phyloP scores from a whole-genome alignment of 2,329 filamentous ascomycete genomes.

The Aspergillus bombycis region DNA sequence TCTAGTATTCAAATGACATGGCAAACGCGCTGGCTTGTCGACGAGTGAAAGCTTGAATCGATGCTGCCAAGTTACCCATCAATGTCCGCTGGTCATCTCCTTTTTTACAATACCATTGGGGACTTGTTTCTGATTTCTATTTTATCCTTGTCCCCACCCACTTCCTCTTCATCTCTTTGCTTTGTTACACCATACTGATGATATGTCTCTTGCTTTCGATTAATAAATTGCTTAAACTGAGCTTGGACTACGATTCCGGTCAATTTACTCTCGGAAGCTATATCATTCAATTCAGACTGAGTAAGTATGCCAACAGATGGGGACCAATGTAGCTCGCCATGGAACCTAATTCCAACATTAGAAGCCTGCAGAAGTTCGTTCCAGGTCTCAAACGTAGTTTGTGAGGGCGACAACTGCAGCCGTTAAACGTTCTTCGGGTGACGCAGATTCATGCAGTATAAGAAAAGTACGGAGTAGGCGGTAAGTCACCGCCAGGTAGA shows the following conservation, averaged over 20 bases:
- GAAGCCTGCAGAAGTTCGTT: not conserved
- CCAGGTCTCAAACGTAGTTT: slow-evolving; percentile 11
- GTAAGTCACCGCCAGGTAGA: slow-evolving; percentile 21
- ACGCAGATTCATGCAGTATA: slow-evolving; percentile 14
- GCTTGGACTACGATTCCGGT: not conserved
- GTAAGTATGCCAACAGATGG: not conserved
- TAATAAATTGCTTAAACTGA: not conserved
- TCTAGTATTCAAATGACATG: slow-evolving; percentile 19
- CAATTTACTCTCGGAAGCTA: not conserved
- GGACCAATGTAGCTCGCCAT: not conserved
- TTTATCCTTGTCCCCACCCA: not conserved
- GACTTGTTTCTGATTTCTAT: not conserved
- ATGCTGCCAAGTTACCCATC: slow-evolving; percentile 7
- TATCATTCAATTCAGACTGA: not conserved
- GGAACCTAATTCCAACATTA: not conserved
- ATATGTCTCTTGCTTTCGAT: not conserved
- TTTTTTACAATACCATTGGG: not conserved
- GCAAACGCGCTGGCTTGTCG: slow-evolving; percentile 13
- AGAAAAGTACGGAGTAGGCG: slow-evolving; percentile 5
- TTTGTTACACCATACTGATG: not conserved
- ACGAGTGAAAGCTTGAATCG: slow-evolving; percentile 14
- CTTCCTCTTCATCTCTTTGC: not conserved
- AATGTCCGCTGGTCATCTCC: not conserved
- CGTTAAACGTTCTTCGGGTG: slow-evolving; percentile 9
- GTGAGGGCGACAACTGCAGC: slow-evolving; percentile 6